phyloP scores from a whole-genome alignment of 2,329 filamentous ascomycete genomes.

The Zasmidium angulare region DNA sequence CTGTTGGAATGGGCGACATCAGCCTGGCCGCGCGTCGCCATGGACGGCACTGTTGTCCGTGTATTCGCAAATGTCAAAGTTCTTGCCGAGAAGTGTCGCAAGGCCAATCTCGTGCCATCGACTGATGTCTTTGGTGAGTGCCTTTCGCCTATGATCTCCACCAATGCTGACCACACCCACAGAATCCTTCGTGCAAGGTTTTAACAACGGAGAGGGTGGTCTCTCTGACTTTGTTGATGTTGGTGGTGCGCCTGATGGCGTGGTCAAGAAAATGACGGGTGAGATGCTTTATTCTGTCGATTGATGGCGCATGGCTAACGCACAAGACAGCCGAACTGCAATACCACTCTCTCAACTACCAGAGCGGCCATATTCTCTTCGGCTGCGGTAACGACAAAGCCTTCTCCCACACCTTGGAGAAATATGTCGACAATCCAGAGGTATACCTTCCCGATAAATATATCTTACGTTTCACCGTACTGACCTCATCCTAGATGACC shows the following conservation, averaged over 20 bases:
- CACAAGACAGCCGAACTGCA: conserved; percentile 51
- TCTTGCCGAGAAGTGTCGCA: conserved; percentile 16
- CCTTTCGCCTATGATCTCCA: neutral
- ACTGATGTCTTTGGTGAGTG: neutral
- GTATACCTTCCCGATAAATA: neutral
- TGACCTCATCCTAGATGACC: neutral
- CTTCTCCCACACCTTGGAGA: conserved; percentile 54
- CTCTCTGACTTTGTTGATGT: conserved; percentile 63
- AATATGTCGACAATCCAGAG: conserved; percentile 47
- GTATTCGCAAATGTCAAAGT: conserved; percentile 46
- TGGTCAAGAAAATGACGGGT: conserved; percentile 59
- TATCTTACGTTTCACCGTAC: neutral
- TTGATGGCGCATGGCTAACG: no score
- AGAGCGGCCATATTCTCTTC: conserved; percentile 61
- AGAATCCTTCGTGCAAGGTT: conserved; percentile 51
- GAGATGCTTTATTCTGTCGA: conserved; percentile 1
- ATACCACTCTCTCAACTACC: conserved; percentile 56
- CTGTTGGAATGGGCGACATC: conserved; percentile 46
- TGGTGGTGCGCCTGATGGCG: conserved; percentile 58
- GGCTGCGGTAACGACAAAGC: conserved; percentile 59
- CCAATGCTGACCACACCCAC: neutral
- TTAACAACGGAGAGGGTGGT: conserved; percentile 54
- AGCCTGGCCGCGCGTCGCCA: conserved; percentile 24
- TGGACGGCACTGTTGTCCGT: conserved; percentile 49
- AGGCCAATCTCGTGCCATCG: conserved; percentile 42